Evolutionary conservation across 768 basidiomycete species (phyloP).

Genomic region (Serendipita indica): DNA sequence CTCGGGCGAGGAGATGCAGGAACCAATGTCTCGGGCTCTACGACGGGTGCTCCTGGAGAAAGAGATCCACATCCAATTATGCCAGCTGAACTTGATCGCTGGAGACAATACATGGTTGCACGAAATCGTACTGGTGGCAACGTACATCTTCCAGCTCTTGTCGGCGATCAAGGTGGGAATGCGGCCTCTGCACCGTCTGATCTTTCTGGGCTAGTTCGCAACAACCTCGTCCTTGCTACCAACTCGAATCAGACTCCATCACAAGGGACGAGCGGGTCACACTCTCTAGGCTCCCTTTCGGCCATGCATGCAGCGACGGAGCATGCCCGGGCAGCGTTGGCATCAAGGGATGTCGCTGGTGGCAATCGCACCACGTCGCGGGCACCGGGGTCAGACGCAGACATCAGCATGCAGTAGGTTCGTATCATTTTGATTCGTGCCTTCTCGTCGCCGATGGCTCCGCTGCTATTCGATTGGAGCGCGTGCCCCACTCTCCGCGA

Average conservation of each 20-base stretch:
- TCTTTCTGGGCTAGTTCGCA: constrained; percentile 1
- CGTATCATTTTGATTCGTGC: too few relatives aligned
- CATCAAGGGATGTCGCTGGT: too few relatives aligned
- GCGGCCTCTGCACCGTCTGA: neutral
- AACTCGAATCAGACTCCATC: neutral
- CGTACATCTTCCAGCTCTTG: neutral
- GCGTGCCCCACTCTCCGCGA: too few relatives aligned
- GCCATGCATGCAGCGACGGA: too few relatives aligned
- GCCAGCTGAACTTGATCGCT: neutral
- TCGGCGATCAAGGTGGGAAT: neutral
- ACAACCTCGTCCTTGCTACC: constrained; percentile 5
- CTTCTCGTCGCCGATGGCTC: too few relatives aligned
- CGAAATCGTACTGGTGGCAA: neutral
- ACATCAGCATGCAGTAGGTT: too few relatives aligned
- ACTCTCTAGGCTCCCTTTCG: too few relatives aligned
- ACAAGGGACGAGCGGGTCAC: neutral
- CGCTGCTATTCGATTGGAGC: too few relatives aligned
- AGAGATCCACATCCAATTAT: neutral
- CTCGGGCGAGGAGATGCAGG: neutral
- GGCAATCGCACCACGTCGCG: too few relatives aligned
- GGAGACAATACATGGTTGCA: neutral
- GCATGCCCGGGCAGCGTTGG: too few relatives aligned
- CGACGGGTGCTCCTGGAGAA: neutral
- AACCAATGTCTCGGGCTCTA: too few relatives aligned
- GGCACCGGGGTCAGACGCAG: too few relatives aligned